These are phyloP conservation scores for Aspergillus alliaceus DNA, from an alignment of 2,329 filamentous ascomycete genomes.

Conservation along the genomic window DNA sequence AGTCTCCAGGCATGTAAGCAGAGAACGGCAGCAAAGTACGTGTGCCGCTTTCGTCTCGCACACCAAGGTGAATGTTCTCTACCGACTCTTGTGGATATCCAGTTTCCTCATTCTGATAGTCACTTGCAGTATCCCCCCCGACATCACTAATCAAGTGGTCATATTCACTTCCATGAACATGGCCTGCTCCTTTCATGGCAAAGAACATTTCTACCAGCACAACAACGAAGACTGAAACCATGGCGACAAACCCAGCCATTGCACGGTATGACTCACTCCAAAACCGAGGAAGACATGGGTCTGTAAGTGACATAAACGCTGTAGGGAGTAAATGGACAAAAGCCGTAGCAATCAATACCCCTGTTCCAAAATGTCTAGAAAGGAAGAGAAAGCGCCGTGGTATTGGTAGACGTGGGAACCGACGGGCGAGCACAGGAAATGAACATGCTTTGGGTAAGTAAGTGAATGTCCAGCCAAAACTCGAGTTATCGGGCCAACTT, in stretches of 20 bases:
- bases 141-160: conserved; percentile 43
- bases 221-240: conserved; percentile 78
- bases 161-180: conserved; percentile 57
- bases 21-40: conserved; percentile 10
- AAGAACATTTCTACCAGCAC: conserved; percentile 88
- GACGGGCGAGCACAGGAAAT: conserved; percentile 60
- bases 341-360: conserved; percentile 57
- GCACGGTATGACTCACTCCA: conserved; percentile 79
- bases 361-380: conserved; percentile 60
- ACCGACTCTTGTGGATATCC: conserved; percentile 23
- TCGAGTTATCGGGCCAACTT: conserved; percentile 5
- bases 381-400: conserved; percentile 60
- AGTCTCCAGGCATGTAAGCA: conserved; percentile 12
- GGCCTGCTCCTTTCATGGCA: conserved; percentile 65
- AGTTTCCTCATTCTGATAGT: conserved; percentile 16
- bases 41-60: conserved; percentile 5
- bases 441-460: conserved; percentile 52
- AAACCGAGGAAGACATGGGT: conserved; percentile 70
- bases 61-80: conserved; percentile 23
- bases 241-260: conserved; percentile 77
- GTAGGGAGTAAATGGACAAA: conserved; percentile 64
- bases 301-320: conserved; percentile 60
- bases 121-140: conserved; percentile 19
- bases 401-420: conserved; percentile 60
- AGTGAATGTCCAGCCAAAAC: conserved; percentile 3